phyloP scores from a whole-genome alignment of 75 land plant genomes.

The Azolla pinnata region DNA sequence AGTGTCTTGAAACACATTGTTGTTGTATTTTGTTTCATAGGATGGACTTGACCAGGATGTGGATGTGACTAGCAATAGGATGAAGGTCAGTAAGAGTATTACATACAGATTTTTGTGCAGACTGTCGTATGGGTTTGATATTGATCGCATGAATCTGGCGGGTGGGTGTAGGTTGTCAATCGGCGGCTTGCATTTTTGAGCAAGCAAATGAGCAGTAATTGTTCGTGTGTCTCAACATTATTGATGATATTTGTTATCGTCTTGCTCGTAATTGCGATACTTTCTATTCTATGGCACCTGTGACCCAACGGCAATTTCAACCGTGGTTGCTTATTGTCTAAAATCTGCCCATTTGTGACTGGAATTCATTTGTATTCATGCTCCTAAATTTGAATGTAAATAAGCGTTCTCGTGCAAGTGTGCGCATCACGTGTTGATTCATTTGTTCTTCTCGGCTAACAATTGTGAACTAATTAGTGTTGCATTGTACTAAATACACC shows the following conservation, averaged over 20 bases:
- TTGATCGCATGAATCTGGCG: not conserved
- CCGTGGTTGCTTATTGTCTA: too few species aligned
- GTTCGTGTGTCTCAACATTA: constrained; percentile 31
- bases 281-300: too few species aligned
- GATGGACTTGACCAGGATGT: constrained; percentile 72
- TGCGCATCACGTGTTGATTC: too few species aligned
- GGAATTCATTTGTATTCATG: too few species aligned
- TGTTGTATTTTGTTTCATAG: constrained; percentile 24
- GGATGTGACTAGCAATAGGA: constrained; percentile 58
- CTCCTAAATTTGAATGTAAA: too few species aligned
- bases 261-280: constrained; percentile 41
- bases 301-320: too few species aligned
- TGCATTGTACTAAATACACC: too few species aligned
- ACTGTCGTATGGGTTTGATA: not conserved
- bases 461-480: too few species aligned
- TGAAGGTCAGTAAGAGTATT: constrained; percentile 41
- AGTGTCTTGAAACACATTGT: not conserved
- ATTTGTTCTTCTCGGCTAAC: too few species aligned
- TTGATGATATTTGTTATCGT: constrained; percentile 59
- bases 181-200: constrained; percentile 36
- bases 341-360: too few species aligned
- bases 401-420: too few species aligned
- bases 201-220: constrained; percentile 28
- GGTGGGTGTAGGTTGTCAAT: constrained; percentile 35
- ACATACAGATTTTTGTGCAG: not conserved